Evolutionary conservation across 2,329 filamentous ascomycete species (phyloP).

Genomic region (Amphichorda felina): DNA sequence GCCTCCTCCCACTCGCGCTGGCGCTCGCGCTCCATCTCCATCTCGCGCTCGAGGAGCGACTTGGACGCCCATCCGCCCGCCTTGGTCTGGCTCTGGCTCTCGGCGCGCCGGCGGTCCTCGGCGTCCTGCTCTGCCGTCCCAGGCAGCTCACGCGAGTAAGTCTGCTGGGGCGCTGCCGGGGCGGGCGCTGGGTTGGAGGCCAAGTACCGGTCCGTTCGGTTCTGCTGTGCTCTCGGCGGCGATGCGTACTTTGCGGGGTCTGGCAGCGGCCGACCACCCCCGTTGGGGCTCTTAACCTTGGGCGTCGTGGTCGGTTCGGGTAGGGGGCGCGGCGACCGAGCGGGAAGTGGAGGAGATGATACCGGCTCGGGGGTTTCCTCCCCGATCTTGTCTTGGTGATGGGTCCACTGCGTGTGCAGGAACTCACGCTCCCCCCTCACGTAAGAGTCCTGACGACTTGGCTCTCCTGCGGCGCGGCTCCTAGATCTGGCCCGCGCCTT

Average conservation of each 20-base stretch:
- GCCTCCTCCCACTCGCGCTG: slow-evolving; percentile 72
- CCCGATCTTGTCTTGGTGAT: slow-evolving; percentile 19
- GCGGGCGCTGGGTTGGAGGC: slow-evolving; percentile 41
- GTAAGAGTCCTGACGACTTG: slow-evolving; percentile 49
- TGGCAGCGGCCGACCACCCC: slow-evolving; percentile 11
- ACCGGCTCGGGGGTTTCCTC: slow-evolving; percentile 8
- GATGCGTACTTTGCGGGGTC: slow-evolving; percentile 8
- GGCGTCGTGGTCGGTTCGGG: slow-evolving; percentile 21
- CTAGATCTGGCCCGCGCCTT: slow-evolving; percentile 24
- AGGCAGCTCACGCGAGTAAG: slow-evolving; percentile 42
- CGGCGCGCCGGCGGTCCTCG: slow-evolving; percentile 47
- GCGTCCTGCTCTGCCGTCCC: slow-evolving; percentile 48
- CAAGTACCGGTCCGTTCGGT: slow-evolving; percentile 46
- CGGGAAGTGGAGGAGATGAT: slow-evolving; percentile 7
- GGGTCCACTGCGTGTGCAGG: slow-evolving; percentile 40
- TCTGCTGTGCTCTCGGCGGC: slow-evolving; percentile 16
- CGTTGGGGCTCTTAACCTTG: slow-evolving; percentile 23
- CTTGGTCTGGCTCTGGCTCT: slow-evolving; percentile 48
- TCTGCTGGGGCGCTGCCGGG: slow-evolving; percentile 27
- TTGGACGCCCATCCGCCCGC: slow-evolving; percentile 53
- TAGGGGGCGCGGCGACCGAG: slow-evolving; percentile 27
- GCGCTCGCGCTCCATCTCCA: slow-evolving; percentile 66
- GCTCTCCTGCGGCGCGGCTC: slow-evolving; percentile 23
- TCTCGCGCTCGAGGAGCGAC: slow-evolving; percentile 65
- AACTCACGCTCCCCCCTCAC: slow-evolving; percentile 51